A percentile compares a stretch with the other conserved stretches of the same genome.
These are phyloP conservation scores for Aspergillus heteromorphus DNA, from an alignment of 495 filamentous ascomycete genomes.

Conservation along the genomic window DNA sequence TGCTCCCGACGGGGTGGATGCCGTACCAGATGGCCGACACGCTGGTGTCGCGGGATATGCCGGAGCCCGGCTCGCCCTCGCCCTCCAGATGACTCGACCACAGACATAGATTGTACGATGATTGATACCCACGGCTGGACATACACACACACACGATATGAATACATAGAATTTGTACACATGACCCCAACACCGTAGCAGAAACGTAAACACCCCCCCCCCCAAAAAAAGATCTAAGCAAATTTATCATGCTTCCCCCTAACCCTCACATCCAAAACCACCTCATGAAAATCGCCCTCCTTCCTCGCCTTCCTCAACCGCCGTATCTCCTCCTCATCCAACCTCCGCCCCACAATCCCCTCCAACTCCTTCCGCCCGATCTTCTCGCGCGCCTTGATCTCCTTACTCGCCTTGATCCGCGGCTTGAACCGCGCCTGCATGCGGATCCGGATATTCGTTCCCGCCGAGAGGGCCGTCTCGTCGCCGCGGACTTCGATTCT, in stretches of 20 bases:
- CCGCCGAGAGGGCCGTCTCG: constrained; percentile 61
- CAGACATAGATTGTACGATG: not conserved
- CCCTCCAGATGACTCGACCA: not conserved
- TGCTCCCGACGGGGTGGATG: constrained; percentile 40
- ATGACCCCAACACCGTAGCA: no score
- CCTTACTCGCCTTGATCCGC: constrained; percentile 66
- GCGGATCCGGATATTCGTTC: constrained; percentile 73
- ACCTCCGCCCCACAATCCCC: constrained; percentile 63
- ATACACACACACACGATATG: not conserved
- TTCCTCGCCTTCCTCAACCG: constrained; percentile 73
- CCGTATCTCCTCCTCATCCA: constrained; percentile 83
- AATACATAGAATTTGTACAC: not conserved
- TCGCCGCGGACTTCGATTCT: constrained; percentile 68
- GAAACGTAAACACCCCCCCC: no score
- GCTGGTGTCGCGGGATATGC: constrained; percentile 45
- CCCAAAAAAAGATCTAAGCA: constrained; percentile 38
- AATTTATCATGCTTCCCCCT: constrained; percentile 98
- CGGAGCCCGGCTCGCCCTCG: not conserved
- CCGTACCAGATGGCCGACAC: not conserved
- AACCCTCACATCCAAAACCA: constrained; percentile 79
- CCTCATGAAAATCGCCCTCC: constrained; percentile 87
- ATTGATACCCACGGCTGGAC: not conserved
- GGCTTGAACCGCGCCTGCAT: constrained; percentile 97
- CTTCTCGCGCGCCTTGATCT: constrained; percentile 75
- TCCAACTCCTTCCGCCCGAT: constrained; percentile 86